These are phyloP conservation scores for Starmera stellimalicola DNA, from an alignment of 1,139 yeast species.

Conservation along the genomic window DNA sequence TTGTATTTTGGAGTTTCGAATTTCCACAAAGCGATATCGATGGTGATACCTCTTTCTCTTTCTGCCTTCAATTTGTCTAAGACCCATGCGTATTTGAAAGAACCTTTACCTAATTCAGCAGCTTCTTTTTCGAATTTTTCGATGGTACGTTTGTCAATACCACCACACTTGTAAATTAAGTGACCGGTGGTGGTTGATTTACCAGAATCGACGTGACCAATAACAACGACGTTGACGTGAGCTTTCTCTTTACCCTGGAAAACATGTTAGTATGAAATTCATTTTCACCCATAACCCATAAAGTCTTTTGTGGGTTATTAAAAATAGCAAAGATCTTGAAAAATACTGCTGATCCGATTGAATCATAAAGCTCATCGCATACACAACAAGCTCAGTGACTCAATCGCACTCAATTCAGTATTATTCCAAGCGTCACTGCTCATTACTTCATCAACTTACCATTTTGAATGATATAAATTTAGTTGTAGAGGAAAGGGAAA, in stretches of 20 bases:
- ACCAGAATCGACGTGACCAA: conserved; percentile 99
- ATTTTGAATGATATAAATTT: conserved; percentile 4
- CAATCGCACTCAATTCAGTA: too few species aligned
- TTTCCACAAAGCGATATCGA: conserved; percentile 91
- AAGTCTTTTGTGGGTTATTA: not conserved
- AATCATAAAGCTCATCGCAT: not conserved
- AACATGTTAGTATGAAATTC: not conserved
- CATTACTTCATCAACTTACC: too few species aligned
- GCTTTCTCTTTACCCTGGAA: conserved; percentile 78
- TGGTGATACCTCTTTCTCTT: conserved; percentile 97
- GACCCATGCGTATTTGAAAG: conserved; percentile 98
- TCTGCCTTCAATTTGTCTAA: conserved; percentile 93
- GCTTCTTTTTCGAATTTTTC: conserved; percentile 99
- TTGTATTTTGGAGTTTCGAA: conserved; percentile 93
- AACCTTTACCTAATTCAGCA: conserved; percentile 96
- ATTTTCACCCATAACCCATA: too few species aligned
- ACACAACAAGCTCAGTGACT: too few species aligned
- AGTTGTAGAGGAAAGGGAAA: conserved; percentile 1
- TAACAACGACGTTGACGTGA: conserved; percentile 99
- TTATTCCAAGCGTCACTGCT: too few species aligned
- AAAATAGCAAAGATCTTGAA: not conserved
- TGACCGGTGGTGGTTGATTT: conserved; percentile 98
- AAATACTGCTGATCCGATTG: not conserved
- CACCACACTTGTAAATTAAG: conserved; percentile 92
- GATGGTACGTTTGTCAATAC: conserved; percentile 95